Conservation (phyloP, 164 flowering plant species). For the Echeveria elegans region DNA sequence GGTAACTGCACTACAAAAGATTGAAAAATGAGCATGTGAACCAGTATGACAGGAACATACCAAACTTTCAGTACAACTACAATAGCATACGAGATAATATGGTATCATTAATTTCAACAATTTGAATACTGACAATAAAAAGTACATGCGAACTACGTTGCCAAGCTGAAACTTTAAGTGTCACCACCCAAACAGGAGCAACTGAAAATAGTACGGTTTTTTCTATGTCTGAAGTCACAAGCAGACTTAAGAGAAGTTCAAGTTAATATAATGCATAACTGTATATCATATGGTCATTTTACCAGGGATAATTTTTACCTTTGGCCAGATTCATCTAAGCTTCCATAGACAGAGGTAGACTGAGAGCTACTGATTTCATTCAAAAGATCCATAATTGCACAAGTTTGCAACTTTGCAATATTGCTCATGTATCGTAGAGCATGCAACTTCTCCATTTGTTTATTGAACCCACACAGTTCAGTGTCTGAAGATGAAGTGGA, state of each 20-base stretch:
- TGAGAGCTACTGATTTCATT: conserved; percentile 54
- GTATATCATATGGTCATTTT: not conserved
- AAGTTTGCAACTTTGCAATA: conserved; percentile 46
- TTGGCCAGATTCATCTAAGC: conserved; percentile 85
- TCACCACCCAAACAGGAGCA: not conserved
- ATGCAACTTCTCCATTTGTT: conserved; percentile 40
- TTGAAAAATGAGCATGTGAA: not conserved
- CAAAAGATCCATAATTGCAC: conserved; percentile 65
- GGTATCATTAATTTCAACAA: not conserved
- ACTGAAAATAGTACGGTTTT: not conserved
- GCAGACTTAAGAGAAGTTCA: not conserved
- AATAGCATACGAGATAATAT: not conserved
- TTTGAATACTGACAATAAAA: not conserved
- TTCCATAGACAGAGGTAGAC: conserved; percentile 58
- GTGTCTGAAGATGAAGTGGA: conserved; percentile 30
- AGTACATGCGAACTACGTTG: not conserved
- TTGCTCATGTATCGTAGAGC: conserved; percentile 21
- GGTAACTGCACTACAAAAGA: not conserved
- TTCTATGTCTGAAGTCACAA: not conserved
- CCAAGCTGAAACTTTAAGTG: not conserved
- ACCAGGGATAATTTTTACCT: conserved; percentile 36
- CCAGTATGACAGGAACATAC: not conserved
- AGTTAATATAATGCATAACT: not conserved
- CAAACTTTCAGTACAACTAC: not conserved
- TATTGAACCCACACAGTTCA: conserved; percentile 35